phyloP scores from a whole-genome alignment of 192 early-diverging fungal species.

The Dimargaris xerosporica region DNA sequence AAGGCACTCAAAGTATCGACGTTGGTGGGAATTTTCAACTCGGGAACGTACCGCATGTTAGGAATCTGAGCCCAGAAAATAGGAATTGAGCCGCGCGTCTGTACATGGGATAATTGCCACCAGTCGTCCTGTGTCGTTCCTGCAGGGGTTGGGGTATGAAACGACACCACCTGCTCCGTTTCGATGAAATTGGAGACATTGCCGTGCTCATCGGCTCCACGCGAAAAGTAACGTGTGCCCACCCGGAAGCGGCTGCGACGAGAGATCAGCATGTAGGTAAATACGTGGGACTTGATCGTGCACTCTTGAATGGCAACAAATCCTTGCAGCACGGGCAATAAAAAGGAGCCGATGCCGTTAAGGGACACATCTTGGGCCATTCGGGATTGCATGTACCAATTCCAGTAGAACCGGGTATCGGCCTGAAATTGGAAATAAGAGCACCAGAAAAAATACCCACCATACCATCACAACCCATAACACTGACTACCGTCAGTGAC shows the following conservation, averaged over 20 bases:
- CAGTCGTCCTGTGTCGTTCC: background rate
- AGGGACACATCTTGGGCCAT: slow-evolving; percentile 23
- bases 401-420: slow-evolving; percentile 94
- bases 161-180: slow-evolving; percentile 82
- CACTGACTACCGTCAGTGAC: too few relatives aligned
- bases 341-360: slow-evolving; percentile 43
- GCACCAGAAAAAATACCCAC: too few relatives aligned
- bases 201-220: slow-evolving; percentile 82
- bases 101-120: slow-evolving; percentile 61
- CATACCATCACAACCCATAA: too few relatives aligned
- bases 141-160: slow-evolving; percentile 17
- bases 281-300: slow-evolving; percentile 47
- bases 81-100: slow-evolving; percentile 91
- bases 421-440: too few relatives aligned
- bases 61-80: slow-evolving; percentile 85
- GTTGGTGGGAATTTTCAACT: slow-evolving; percentile 51
- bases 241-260: slow-evolving; percentile 66
- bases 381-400: slow-evolving; percentile 48
- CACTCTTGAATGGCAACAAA: slow-evolving; percentile 45
- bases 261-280: slow-evolving; percentile 70
- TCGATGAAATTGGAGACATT: slow-evolving; percentile 96
- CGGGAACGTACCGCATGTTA: slow-evolving; percentile 84
- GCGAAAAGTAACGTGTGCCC: slow-evolving; percentile 84
- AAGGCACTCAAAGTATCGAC: slow-evolving; percentile 21
- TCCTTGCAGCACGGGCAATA: slow-evolving; percentile 82